Evolutionary conservation across 805 yeast species (phyloP), one percentile per base, ranked within the genome.

Genomic region (Vanderwaltozyma yarrowii): DNA sequence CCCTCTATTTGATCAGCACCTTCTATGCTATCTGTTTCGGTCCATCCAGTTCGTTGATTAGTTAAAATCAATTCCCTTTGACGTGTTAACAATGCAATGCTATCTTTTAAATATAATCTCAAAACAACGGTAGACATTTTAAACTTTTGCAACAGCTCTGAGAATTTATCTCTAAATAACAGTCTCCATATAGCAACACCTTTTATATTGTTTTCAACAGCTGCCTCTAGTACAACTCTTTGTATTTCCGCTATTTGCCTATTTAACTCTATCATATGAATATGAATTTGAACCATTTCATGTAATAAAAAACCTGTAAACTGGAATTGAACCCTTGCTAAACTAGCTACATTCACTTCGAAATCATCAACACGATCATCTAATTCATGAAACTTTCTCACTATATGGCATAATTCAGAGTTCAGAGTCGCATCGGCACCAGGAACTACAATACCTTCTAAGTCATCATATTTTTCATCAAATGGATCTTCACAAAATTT

Each of bases 261-360:
- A 32, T 59, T 59, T 29, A 56, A 39, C 19, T 59, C 62, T 2
- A 52, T 47, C 54, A 59, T 52, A 32, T 51, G 55, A 30, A 51
- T 46, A 38, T 54, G 52, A 8, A 54, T 49, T 30, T 56, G 59
- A 5, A 59, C 49, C 64, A 59, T 59, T 40, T 57, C 61, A 36
- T 56, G 60, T 5, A 59, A 39, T 14, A 59, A 36, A 37, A 56
- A 57, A 2, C 64, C 64, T 5, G 62, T 56, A 38, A 56, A 59
- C 38, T 59, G 64, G 31, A 55, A 58, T 39, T 59, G 62, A 12
- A 59, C 54, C 28, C 64, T 43, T n/a, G 60, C 60, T 35, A 59
- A 45, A 39, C 62, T 58, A 15, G 62, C 60, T 16, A 59, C 61
- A 35, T 59, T 59, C 1, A 56, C 61, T 40, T 59, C 62, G 42